Conservation (phyloP, 2,329 filamentous ascomycete genomes). For the Teratosphaeria pseudoeucalypti region DNA sequence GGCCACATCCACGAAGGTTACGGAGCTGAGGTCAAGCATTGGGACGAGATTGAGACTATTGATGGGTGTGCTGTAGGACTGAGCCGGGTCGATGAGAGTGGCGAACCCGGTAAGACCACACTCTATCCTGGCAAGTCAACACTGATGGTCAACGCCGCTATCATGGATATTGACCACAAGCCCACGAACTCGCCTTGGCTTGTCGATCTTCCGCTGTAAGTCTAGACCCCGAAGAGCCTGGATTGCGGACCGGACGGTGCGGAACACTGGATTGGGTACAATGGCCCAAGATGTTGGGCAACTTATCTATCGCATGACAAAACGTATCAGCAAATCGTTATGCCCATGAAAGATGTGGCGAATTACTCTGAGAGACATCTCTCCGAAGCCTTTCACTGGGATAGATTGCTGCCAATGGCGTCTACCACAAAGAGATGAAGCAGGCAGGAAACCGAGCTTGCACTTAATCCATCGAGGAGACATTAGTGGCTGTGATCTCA, state of each 20-base stretch:
- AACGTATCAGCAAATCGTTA: not conserved
- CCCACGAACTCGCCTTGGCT: not conserved
- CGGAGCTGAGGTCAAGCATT: slow-evolving; percentile 45
- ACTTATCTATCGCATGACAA: not conserved
- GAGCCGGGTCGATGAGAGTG: not conserved
- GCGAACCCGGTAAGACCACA: not conserved
- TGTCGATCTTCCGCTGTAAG: not conserved
- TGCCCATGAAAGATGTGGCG: too few relatives aligned
- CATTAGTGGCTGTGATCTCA: too few relatives aligned
- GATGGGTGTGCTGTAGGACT: not conserved
- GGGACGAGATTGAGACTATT: slow-evolving; percentile 30
- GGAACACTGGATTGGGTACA: not conserved
- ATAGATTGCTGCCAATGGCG: too few relatives aligned
- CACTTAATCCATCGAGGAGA: too few relatives aligned
- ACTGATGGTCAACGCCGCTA: not conserved
- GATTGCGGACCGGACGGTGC: too few relatives aligned
- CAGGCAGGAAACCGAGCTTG: too few relatives aligned
- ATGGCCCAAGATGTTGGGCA: not conserved
- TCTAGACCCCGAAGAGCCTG: not conserved
- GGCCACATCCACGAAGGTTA: slow-evolving; percentile 51
- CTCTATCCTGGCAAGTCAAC: not conserved
- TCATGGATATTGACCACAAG: not conserved
- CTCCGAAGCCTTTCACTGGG: too few relatives aligned
- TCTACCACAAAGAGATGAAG: too few relatives aligned
- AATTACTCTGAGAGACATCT: too few relatives aligned